These are phyloP conservation scores for Phaffia tasmanica DNA, from an alignment of 768 basidiomycete genomes.

Conservation along the genomic window DNA sequence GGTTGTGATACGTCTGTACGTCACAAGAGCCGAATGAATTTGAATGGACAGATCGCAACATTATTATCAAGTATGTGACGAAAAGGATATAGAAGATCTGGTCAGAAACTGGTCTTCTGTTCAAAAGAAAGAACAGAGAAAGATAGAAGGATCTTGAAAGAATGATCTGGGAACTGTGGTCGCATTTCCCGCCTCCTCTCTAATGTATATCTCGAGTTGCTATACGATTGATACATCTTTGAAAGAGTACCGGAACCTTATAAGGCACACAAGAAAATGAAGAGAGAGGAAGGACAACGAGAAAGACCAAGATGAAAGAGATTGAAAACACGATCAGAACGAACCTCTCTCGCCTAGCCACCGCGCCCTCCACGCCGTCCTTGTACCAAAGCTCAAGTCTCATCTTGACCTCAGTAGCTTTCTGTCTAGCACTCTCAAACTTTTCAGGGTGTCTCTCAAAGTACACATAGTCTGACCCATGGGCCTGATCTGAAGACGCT, in stretches of 20 bases:
- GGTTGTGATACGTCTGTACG: slow-evolving; percentile 66
- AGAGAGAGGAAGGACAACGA: background rate
- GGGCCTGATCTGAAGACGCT: slow-evolving; percentile 23
- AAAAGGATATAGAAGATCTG: too few species aligned
- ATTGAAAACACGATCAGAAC: slow-evolving; percentile 15
- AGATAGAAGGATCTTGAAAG: too few species aligned
- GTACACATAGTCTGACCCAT: slow-evolving; percentile 68
- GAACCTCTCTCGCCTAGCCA: slow-evolving; percentile 83
- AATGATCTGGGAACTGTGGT: too few species aligned
- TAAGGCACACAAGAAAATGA: too few species aligned
- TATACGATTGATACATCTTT: too few species aligned
- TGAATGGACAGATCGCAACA: background rate
- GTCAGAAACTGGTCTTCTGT: too few species aligned
- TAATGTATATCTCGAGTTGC: too few species aligned
- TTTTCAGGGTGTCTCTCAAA: slow-evolving; percentile 69
- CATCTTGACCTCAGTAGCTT: slow-evolving; percentile 81
- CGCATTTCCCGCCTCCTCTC: too few species aligned
- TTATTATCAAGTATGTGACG: too few species aligned
- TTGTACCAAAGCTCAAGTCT: slow-evolving; percentile 97
- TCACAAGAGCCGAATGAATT: background rate
- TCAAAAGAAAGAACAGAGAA: background rate
- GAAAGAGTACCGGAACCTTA: too few species aligned
- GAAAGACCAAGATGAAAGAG: background rate
- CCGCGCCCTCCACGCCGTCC: slow-evolving; percentile 86
- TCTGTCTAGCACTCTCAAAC: slow-evolving; percentile 68